Evolutionary conservation across 2,329 filamentous ascomycete genomes (phyloP), one percentile per base, ranked within the genome.

Genomic region (Sphaerulina populicola): DNA sequence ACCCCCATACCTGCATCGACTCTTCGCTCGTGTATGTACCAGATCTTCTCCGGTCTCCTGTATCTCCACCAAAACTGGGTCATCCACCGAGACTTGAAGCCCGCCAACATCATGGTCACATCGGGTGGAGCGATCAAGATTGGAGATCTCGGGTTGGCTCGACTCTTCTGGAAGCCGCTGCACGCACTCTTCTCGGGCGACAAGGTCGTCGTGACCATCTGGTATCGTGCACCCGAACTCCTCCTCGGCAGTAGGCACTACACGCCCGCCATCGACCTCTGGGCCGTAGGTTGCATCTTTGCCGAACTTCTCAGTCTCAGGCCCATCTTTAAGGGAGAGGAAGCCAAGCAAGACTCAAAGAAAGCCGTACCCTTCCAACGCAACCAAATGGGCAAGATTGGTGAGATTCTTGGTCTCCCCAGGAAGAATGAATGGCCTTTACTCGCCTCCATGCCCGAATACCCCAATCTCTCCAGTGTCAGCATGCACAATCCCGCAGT

Each of bases 371-470:
- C 93, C 0, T 98, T 98, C 62, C 93, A 98, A 69, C 81, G 90
- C 11, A 96, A 96, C 63, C 93, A 98, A 72, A 97, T 98, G 91
- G 88, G 93, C 65, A 96, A 95, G 71, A 98, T 98, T 61, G 88
- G 95, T 35, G 93, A 98, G 65, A 89, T 98, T 56, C 84, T 98
- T 74, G 93, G 93, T 29, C 73, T 95, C 58, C 93, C 93, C 0
- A 88, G 80, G 6, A 91, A 91, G 63, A 87, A 94, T 44, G 80
- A 82, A 23, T 98, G 93, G 93, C 88, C 90, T 0, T 77, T 91
- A 27, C 73, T 98, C 1, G 74, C 81, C 1, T 80, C 83, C 36
- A 94, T 95, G 85, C 89, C 88, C 0, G 93, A 98, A 70, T 94
- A 86, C 64, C 70, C 33, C 55, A 65, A 63, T 36, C 51, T 69